Evolutionary conservation across 495 filamentous ascomycete genomes (phyloP).

Genomic region (Aspergillus coremiiformis): DNA sequence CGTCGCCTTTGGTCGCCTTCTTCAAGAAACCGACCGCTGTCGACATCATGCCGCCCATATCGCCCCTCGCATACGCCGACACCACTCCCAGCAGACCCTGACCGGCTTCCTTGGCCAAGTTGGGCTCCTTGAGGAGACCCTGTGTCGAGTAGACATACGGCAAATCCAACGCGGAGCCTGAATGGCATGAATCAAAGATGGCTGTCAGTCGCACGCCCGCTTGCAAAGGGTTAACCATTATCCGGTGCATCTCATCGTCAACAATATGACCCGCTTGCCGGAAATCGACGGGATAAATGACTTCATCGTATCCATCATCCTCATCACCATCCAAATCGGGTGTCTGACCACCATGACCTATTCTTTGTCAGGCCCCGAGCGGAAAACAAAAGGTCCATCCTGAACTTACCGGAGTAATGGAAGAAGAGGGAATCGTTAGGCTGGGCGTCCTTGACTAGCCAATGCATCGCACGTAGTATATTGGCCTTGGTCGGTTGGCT

Average conservation of each 20-base stretch:
- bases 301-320: slow-evolving; percentile 93
- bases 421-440: slow-evolving; percentile 97
- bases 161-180: slow-evolving; percentile 88
- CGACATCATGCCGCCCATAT: slow-evolving; percentile 73
- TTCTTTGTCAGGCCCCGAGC: slow-evolving; percentile 1
- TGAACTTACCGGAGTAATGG: slow-evolving; percentile 84
- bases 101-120: slow-evolving; percentile 94
- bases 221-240: slow-evolving; percentile 80
- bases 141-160: slow-evolving; percentile 96
- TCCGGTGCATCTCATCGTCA: slow-evolving; percentile 97
- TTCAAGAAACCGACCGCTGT: slow-evolving; percentile 85
- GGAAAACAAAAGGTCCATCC: background rate
- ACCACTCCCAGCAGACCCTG: slow-evolving; percentile 87
- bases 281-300: slow-evolving; percentile 97
- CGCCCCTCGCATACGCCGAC: slow-evolving; percentile 81
- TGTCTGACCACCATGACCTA: slow-evolving; percentile 96
- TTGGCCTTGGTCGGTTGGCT: slow-evolving; percentile 95
- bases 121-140: slow-evolving; percentile 95
- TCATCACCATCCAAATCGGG: slow-evolving; percentile 91
- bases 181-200: slow-evolving; percentile 99
- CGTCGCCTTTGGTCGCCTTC: slow-evolving; percentile 80
- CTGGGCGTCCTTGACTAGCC: slow-evolving; percentile 90
- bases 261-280: slow-evolving; percentile 84
- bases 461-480: slow-evolving; percentile 95
- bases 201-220: slow-evolving; percentile 88